Base-by-base conservation (phyloP, 257 asterid species). In the Fraxinus quadrangulata region DNA sequence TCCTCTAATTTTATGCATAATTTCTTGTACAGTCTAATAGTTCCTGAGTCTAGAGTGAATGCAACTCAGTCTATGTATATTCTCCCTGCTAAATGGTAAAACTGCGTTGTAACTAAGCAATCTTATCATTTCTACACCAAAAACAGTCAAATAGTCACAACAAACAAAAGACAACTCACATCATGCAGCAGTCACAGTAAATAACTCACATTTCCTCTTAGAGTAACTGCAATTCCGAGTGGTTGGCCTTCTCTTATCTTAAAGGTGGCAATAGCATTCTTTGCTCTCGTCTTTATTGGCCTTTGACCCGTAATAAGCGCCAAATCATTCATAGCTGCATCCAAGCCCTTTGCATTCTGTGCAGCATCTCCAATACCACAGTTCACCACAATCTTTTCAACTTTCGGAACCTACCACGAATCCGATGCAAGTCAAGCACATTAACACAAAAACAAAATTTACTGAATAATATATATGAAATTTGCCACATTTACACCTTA, bases 281-380 rank as follows among this genome's bases (percentile, higher is more conserved):
- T 93, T 51, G 98, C 98, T 81, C 99, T 89, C 0, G 98, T 96
- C 89, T 93, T 96, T 45, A 92, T 76, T 2, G 99, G 99, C 76
- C 97, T 92, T 78, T 96, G 99, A 73, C 98, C 99, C 37, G 97
- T 93, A 24, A 93, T 88, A 72, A 93, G 92, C 40, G 98, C 98
- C 86, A 96, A 82, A 67, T 96, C 97, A 79, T 89, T 96, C 82
- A 96, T 70, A 70, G 99, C 98, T 49, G 99, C 98, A 34, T 96
- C 98, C 88, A 93, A 86, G 69, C 97, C 99, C 89, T 93, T 96
- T 0, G 99, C 86, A 88, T 96, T 96, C 89, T 96, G 97, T 19
- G 98, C 98, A 84, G 98, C 99, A 47, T 96, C 99, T 86, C 99
- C 99, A 80, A 93, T 92, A 70, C 99, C 99, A 85, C 99, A 92